A percentile compares a stretch with the other conserved stretches of the same genome.
Evolutionary conservation across 345 rosid species (phyloP).

Genomic region (Limnanthes douglasii): DNA sequence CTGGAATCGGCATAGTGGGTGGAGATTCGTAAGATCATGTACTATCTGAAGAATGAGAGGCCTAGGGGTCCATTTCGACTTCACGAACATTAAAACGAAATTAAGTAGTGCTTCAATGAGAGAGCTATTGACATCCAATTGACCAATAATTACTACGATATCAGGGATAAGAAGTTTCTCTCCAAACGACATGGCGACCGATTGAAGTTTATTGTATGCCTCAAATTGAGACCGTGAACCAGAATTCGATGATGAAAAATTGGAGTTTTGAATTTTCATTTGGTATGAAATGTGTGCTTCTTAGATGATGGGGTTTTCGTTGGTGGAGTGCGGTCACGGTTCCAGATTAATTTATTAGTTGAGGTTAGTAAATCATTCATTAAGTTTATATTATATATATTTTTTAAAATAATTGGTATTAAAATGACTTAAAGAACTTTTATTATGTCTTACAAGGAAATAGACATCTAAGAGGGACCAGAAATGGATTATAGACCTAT

Average conservation of each 20-base stretch:
- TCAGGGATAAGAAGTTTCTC: slow-evolving; percentile 96
- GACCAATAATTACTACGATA: slow-evolving; percentile 90
- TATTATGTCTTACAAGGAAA: too few relatives aligned
- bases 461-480: too few relatives aligned
- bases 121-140: slow-evolving; percentile 92
- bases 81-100: slow-evolving; percentile 94
- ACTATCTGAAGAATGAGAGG: slow-evolving; percentile 96
- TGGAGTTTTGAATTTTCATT: slow-evolving; percentile 10
- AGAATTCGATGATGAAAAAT: slow-evolving; percentile 12
- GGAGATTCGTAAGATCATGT: slow-evolving; percentile 67
- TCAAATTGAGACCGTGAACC: slow-evolving; percentile 53
- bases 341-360: too few relatives aligned
- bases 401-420: too few relatives aligned
- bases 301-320: slow-evolving; percentile 38
- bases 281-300: slow-evolving; percentile 13
- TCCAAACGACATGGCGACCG: slow-evolving; percentile 90
- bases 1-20: slow-evolving; percentile 91
- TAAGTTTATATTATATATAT: too few relatives aligned
- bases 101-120: slow-evolving; percentile 83
- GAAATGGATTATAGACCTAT: too few relatives aligned
- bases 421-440: too few relatives aligned
- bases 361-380: too few relatives aligned
- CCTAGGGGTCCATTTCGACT: slow-evolving; percentile 95
- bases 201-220: slow-evolving; percentile 88
- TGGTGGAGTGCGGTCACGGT: slow-evolving; percentile 30